Evolutionary conservation across 257 asterid genomes (phyloP).

Genomic region (Prunella vulgaris): DNA sequence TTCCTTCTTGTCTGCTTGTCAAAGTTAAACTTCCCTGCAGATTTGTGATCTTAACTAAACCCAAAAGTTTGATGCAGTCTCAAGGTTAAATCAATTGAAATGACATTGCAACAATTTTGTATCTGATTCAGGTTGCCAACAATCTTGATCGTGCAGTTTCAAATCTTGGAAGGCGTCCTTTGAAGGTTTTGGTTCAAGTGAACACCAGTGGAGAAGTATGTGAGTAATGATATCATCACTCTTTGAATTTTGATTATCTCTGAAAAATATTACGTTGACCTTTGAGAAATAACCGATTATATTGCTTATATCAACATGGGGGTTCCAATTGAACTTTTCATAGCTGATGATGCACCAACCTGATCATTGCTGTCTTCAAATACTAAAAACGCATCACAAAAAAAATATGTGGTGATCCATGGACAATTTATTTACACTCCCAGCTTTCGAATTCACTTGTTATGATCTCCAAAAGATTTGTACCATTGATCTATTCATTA

Average conservation of each 20-base stretch:
- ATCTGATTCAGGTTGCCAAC: conserved; percentile 53
- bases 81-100: conserved; percentile 2
- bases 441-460: not conserved
- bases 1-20: not conserved
- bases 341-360: not conserved
- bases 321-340: not conserved
- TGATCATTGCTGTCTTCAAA: not conserved
- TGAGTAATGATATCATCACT: conserved; percentile 36
- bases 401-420: not conserved
- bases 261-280: conserved; percentile 11
- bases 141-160: conserved; percentile 73
- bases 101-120: conserved; percentile 1
- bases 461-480: not conserved
- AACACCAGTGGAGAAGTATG: conserved; percentile 91
- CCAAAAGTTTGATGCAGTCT: not conserved
- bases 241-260: not conserved
- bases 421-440: not conserved
- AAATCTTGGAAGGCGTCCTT: conserved; percentile 59
- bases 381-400: not conserved
- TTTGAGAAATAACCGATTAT: not conserved
- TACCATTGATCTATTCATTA: not conserved
- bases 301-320: not conserved
- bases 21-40: not conserved
- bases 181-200: conserved; percentile 82
- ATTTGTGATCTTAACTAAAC: conserved; percentile 1